phyloP scores from a whole-genome alignment of 106 monocot species.

The Ottelia alismoides region DNA sequence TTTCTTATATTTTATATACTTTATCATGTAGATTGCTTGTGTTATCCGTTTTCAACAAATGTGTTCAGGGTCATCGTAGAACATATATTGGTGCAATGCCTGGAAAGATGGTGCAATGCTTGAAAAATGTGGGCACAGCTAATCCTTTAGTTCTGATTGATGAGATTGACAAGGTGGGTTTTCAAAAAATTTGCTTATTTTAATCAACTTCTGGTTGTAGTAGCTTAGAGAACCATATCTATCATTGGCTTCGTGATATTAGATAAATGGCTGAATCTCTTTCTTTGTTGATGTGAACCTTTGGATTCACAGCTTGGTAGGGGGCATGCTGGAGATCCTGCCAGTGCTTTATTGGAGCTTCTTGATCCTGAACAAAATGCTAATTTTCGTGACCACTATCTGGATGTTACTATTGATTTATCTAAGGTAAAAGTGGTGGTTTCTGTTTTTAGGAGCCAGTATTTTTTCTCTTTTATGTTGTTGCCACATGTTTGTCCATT shows the following conservation, averaged over 20 bases:
- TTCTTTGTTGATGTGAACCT: too few species aligned
- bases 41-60: too few species aligned
- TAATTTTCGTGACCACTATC: conserved; percentile 98
- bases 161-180: conserved; percentile 95
- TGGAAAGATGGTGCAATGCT: conserved; percentile 98
- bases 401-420: conserved; percentile 97
- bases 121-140: conserved; percentile 90
- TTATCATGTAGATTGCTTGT: too few species aligned
- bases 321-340: conserved; percentile 98
- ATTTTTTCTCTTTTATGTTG: too few species aligned
- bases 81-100: conserved; percentile 99
- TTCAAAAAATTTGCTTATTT: not conserved
- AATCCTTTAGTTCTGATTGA: conserved; percentile 97
- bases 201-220: not conserved
- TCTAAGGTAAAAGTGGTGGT: conserved; percentile 72
- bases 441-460: too few species aligned
- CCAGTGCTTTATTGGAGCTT: conserved; percentile 94
- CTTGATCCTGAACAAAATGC: conserved; percentile 99
- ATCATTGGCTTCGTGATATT: too few species aligned
- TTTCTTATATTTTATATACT: too few species aligned
- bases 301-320: conserved; percentile 89
- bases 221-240: too few species aligned
- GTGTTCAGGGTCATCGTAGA: conserved; percentile 88
- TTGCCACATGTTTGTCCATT: too few species aligned
- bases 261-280: too few species aligned